phyloP scores from a whole-genome alignment of 2,329 filamentous ascomycete species.

The Fusarium sulawesiense region DNA sequence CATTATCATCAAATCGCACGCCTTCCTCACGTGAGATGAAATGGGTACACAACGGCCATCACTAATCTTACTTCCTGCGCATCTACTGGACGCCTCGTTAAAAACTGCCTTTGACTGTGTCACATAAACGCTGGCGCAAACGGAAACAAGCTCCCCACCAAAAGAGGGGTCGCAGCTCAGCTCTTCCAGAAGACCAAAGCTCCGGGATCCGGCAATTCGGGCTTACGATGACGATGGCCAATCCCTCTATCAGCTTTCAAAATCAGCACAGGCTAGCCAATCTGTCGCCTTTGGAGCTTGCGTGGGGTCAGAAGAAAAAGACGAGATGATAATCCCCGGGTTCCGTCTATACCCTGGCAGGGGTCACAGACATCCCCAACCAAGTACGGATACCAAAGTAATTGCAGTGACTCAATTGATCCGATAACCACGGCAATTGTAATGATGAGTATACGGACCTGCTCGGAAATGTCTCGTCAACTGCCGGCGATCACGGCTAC shows the following conservation, averaged over 20 bases:
- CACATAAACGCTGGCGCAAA: not conserved
- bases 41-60: not conserved
- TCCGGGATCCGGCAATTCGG: slow-evolving; percentile 21
- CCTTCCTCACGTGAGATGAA: not conserved
- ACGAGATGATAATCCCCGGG: slow-evolving; percentile 11
- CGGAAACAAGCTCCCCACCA: not conserved
- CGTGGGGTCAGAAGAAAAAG: slow-evolving; percentile 2
- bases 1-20: too few species aligned
- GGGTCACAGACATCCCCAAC: not conserved
- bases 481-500: slow-evolving; percentile 33
- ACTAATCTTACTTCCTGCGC: not conserved
- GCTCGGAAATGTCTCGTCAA: slow-evolving; percentile 28
- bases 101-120: not conserved
- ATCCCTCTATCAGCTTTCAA: not conserved
- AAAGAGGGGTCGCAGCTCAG: not conserved
- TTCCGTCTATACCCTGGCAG: not conserved
- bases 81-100: not conserved
- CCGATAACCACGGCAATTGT: not conserved
- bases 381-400: not conserved
- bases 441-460: not conserved
- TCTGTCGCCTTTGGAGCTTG: not conserved
- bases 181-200: not conserved
- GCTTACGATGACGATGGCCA: not conserved
- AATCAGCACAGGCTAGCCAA: slow-evolving; percentile 4
- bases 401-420: too few species aligned